Base-by-base conservation (phyloP, 495 filamentous ascomycete species). In the Penicillium paxilli region DNA sequence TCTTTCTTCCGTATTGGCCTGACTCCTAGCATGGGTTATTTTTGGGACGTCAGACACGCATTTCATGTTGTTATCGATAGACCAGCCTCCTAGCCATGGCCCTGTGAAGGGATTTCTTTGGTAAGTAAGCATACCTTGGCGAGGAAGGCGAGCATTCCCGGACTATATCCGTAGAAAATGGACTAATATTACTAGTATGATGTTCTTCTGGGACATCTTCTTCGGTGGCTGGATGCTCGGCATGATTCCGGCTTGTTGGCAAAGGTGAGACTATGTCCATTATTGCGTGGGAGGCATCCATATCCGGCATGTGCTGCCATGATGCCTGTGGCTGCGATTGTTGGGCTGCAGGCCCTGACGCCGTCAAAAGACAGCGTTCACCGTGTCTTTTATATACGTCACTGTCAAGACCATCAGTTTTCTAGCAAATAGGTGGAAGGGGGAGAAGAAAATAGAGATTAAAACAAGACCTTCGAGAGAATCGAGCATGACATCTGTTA, bases 381-480 rank as follows among this genome's bases (percentile, higher is more conserved):
- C 35, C 47, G 32, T 55, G 52, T 32, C 52, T 12, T 49, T 55
- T 55, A 42, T 49, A 55, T 44, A 55, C 52, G 20, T 55, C 52
- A n/a, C 52, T 55, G 16, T n/a, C 44, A 44, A 55, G 16, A 21
- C 21, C 23, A 17, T 47, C 40, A 49, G 21, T 32, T 14, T 41
- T 21, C 33, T 55, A 42, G 42, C 42, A 35, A n/a, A 35, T 32
- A 30, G 4, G 16, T 14, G n/a, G 28, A 19, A 41, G 30, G n/a
- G n/a, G n/a, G n/a, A n/a, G n/a, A 28, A 28, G 26, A 28, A 28
- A 5, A 11, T 5, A 28, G 11, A 26, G 38, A 49, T 47, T 24
- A 23, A 40, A 37, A 45, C 17, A 38, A 32, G 44, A 54, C 52
- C 52, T 55, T 44, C 52, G 33, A 28, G 52, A 40, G 22, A 55